Conservation (phyloP, 2,329 filamentous ascomycete genomes). For the Neocucurbitaria cava region DNA sequence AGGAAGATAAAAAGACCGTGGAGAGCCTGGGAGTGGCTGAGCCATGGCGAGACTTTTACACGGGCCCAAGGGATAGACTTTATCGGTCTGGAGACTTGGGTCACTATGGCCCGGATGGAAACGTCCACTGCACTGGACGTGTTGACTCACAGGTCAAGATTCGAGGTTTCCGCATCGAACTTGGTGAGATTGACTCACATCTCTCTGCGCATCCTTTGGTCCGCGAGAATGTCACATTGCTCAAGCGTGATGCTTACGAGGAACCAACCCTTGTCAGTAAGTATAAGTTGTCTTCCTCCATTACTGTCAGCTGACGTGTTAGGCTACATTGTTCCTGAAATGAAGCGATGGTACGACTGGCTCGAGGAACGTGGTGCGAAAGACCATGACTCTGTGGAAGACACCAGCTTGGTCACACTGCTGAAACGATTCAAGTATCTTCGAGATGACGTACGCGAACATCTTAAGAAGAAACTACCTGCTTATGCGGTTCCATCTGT, state of each 20-base stretch:
- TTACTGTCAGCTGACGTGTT: conserved; percentile 3
- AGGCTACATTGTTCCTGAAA: conserved; percentile 82
- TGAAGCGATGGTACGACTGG: conserved; percentile 75
- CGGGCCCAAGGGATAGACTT: conserved; percentile 82
- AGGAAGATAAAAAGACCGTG: conserved; percentile 65
- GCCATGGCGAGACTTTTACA: conserved; percentile 79
- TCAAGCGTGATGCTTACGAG: conserved; percentile 83
- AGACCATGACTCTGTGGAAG: conserved; percentile 50
- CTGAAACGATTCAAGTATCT: conserved; percentile 68
- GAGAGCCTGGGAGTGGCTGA: conserved; percentile 61
- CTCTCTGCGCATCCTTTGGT: conserved; percentile 77
- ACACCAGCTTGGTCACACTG: conserved; percentile 61
- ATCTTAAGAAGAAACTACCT: conserved; percentile 75
- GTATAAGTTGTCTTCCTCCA: conserved; percentile 1
- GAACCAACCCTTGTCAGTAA: conserved; percentile 81
- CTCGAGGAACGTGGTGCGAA: conserved; percentile 56
- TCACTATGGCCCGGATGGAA: conserved; percentile 71
- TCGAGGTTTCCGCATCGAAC: conserved; percentile 92
- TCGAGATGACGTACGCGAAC: conserved; percentile 67
- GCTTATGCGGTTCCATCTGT: conserved; percentile 77
- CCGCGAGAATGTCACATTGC: conserved; percentile 83
- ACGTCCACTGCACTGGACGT: conserved; percentile 79
- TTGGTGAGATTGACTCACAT: conserved; percentile 89
- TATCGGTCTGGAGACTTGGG: conserved; percentile 91
- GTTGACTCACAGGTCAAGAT: conserved; percentile 94